Evolutionary conservation across 192 early-diverging fungal species (phyloP).

Genomic region (Oehlia diaphana): DNA sequence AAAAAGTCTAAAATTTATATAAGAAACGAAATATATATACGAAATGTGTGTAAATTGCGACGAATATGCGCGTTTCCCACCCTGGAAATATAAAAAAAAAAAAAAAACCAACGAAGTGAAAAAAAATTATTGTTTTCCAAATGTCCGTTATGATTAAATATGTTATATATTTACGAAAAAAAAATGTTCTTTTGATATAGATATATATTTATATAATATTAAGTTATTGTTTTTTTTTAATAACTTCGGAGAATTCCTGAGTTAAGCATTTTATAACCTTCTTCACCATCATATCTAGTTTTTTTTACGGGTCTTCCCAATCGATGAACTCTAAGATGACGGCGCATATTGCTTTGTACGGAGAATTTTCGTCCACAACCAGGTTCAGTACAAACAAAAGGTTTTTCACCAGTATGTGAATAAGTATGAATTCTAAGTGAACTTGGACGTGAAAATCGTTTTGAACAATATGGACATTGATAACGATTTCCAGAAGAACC

Average conservation of each 20-base stretch:
- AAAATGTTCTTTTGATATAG: no score
- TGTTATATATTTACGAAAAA: no score
- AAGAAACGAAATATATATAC: no score
- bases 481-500: constrained; percentile 50
- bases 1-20: no score
- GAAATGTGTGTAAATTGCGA: no score
- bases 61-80: no score
- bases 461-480: constrained; percentile 60
- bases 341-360: constrained; percentile 72
- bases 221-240: neutral
- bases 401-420: constrained; percentile 79
- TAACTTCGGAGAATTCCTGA: neutral
- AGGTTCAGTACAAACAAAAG: constrained; percentile 60
- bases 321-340: constrained; percentile 64
- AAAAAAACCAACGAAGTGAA: no score
- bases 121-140: no score
- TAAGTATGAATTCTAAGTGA: constrained; percentile 67
- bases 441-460: constrained; percentile 69
- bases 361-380: constrained; percentile 70
- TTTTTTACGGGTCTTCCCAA: constrained; percentile 35
- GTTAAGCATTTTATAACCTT: constrained; percentile 19
- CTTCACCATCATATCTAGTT: constrained; percentile 23
- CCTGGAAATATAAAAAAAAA: no score
- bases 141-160: no score
- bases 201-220: no score